These are phyloP conservation scores for Xanthoconium separans DNA, from an alignment of 1,284 basidiomycete species.

Conservation along the genomic window DNA sequence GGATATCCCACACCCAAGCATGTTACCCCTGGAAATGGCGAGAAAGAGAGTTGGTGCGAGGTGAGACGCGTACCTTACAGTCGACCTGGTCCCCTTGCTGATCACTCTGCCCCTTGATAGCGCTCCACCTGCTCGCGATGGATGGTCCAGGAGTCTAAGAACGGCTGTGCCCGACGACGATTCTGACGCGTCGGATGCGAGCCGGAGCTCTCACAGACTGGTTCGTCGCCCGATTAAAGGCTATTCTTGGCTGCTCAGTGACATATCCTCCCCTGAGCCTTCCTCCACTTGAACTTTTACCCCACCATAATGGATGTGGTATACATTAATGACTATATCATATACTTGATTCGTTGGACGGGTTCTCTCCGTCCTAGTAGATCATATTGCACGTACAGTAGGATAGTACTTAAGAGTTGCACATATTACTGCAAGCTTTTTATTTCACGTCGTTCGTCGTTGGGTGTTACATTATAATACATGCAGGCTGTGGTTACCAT, in stretches of 20 bases:
- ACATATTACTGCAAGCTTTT: too few species aligned
- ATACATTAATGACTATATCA: too few species aligned
- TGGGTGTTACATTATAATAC: too few species aligned
- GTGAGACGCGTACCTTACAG: conserved; percentile 9
- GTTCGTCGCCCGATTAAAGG: neutral
- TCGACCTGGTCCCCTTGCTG: neutral
- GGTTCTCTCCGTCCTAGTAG: too few species aligned
- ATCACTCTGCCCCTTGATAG: neutral
- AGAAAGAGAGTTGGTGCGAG: conserved; percentile 13
- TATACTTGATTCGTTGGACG: too few species aligned
- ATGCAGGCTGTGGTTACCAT: too few species aligned
- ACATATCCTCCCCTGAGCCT: neutral
- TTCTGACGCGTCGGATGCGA: conserved; percentile 22
- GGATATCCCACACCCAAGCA: neutral
- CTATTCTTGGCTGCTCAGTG: conserved; percentile 17
- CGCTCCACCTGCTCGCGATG: neutral
- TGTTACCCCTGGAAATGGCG: conserved; percentile 19
- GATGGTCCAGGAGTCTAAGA: conserved; percentile 17
- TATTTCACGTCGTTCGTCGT: too few species aligned
- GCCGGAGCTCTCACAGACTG: conserved; percentile 9
- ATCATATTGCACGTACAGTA: too few species aligned
- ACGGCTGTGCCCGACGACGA: conserved; percentile 9
- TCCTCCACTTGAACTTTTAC: conserved; percentile 14
- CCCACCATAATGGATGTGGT: too few species aligned
- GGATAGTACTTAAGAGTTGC: too few species aligned